Evolutionary conservation across 2,329 filamentous ascomycete genomes (phyloP).

Genomic region (Calonectria naviculata): DNA sequence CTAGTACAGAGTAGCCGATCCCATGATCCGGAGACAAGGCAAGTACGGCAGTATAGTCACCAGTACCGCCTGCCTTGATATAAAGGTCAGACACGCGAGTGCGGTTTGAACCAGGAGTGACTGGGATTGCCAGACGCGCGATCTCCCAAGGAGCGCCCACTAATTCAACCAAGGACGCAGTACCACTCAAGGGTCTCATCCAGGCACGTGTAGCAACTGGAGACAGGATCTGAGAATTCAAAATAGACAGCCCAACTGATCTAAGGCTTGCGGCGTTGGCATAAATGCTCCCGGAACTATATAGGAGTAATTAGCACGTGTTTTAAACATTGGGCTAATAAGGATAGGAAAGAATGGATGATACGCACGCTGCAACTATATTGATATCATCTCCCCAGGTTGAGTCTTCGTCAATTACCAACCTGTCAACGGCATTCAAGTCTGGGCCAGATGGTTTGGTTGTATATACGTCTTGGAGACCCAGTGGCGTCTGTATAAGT

Average conservation of each 20-base stretch:
- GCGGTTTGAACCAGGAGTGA: conserved; percentile 33
- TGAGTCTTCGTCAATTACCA: background rate
- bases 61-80: conserved; percentile 55
- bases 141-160: conserved; percentile 55
- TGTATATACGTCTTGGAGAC: conserved; percentile 5
- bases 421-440: conserved; percentile 25
- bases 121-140: conserved; percentile 47
- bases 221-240: background rate
- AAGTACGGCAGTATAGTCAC: conserved; percentile 49
- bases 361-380: conserved; percentile 32
- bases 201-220: conserved; percentile 46
- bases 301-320: background rate
- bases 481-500: background rate
- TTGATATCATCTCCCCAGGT: conserved; percentile 31
- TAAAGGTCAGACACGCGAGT: conserved; percentile 55
- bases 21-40: conserved; percentile 56
- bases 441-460: conserved; percentile 5
- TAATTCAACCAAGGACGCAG: conserved; percentile 50
- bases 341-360: background rate
- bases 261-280: background rate
- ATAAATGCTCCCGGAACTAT: background rate
- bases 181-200: conserved; percentile 53
- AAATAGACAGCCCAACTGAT: background rate
- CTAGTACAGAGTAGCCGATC: conserved; percentile 31
- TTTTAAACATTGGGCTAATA: background rate